Evolutionary conservation across 768 basidiomycete species (phyloP).

Genomic region (Baorangia bicolor): DNA sequence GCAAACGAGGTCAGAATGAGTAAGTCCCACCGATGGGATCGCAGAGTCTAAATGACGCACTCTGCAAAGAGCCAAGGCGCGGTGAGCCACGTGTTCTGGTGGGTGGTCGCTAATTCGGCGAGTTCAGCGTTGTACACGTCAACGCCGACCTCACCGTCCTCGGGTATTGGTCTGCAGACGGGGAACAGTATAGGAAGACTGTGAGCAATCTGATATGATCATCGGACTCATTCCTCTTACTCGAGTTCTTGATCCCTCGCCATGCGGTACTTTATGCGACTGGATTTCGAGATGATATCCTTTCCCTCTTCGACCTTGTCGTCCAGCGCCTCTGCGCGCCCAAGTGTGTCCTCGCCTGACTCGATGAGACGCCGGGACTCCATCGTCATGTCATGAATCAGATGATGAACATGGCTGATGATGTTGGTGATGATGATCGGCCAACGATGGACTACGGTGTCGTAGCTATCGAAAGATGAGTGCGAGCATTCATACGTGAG

Average conservation of each 20-base stretch:
- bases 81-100: conserved; percentile 80
- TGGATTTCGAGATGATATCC: conserved; percentile 67
- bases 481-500: neutral
- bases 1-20: neutral
- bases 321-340: conserved; percentile 30
- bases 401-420: conserved; percentile 71
- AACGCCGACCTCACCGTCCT: conserved; percentile 71
- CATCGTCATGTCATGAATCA: conserved; percentile 61
- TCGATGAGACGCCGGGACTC: conserved; percentile 28
- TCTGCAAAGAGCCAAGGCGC: conserved; percentile 97
- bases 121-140: conserved; percentile 80
- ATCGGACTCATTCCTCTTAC: conserved; percentile 39
- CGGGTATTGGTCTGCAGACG: conserved; percentile 55
- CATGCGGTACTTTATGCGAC: conserved; percentile 88
- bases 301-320: conserved; percentile 72
- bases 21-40: neutral
- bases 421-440: conserved; percentile 80
- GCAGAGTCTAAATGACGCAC: conserved; percentile 42
- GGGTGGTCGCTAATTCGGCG: conserved; percentile 41
- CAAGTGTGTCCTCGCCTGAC: conserved; percentile 1
- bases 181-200: neutral
- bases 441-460: conserved; percentile 78
- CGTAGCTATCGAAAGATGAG: conserved; percentile 49
- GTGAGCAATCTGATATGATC: neutral
- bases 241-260: conserved; percentile 66